Conservation (phyloP, 257 asterid genomes). For the Datura wrightii region DNA sequence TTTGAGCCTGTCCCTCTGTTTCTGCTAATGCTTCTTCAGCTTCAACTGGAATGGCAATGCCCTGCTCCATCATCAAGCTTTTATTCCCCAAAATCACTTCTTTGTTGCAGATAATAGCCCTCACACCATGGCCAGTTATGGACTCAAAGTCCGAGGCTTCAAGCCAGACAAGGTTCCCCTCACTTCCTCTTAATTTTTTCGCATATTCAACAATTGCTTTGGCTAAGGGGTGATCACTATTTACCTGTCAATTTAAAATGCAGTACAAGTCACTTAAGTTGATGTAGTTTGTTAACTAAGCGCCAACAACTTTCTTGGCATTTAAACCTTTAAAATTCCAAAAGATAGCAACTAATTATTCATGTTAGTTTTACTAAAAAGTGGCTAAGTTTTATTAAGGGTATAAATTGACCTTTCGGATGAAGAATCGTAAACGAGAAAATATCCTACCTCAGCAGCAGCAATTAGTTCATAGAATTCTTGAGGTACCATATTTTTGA, state of each 20-base stretch:
- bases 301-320: neutral
- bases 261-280: neutral
- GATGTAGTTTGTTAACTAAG: neutral
- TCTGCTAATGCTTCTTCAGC: conserved; percentile 72
- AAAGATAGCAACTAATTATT: neutral
- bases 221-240: conserved; percentile 90
- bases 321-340: neutral
- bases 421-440: neutral
- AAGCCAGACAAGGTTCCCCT: conserved; percentile 56
- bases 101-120: conserved; percentile 67
- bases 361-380: neutral
- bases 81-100: conserved; percentile 79
- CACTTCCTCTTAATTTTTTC: conserved; percentile 54
- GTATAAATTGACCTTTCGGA: neutral
- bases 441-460: conserved; percentile 74
- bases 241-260: conserved; percentile 50
- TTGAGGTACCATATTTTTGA: conserved; percentile 54
- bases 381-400: neutral
- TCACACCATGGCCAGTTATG: conserved; percentile 87
- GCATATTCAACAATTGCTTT: conserved; percentile 74
- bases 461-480: conserved; percentile 71
- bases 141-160: conserved; percentile 66
- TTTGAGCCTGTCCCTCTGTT: conserved; percentile 66
- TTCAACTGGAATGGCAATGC: conserved; percentile 51
- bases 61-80: conserved; percentile 60